These are phyloP conservation scores for Camelina hispida DNA, from an alignment of 345 rosid genomes.

Conservation along the genomic window DNA sequence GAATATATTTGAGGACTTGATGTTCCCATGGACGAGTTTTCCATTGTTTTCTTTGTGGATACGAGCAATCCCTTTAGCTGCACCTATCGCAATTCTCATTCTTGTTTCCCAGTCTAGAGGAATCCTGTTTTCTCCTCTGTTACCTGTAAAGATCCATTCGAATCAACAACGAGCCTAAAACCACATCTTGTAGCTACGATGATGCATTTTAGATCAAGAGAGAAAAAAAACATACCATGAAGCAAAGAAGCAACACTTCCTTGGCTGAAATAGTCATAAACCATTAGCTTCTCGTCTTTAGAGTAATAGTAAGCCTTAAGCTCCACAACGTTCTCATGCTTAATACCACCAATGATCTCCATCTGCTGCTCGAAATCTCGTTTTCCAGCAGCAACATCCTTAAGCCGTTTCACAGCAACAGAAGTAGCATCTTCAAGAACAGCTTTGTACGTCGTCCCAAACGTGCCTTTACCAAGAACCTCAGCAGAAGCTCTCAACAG, in stretches of 20 bases:
- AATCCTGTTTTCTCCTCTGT: conserved; percentile 66
- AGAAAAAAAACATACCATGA: conserved; percentile 63
- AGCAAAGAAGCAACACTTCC: conserved; percentile 82
- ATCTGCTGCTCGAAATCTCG: conserved; percentile 96
- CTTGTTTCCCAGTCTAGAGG: conserved; percentile 86
- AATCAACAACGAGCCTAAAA: neutral
- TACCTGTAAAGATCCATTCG: conserved; percentile 40
- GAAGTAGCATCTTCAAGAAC: conserved; percentile 54
- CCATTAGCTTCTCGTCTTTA: conserved; percentile 96
- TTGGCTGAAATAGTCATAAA: conserved; percentile 69
- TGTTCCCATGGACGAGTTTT: conserved; percentile 86
- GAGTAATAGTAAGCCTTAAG: conserved; percentile 92
- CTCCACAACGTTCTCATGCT: conserved; percentile 86
- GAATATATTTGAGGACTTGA: conserved; percentile 90
- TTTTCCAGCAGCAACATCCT: conserved; percentile 87
- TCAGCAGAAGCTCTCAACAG: conserved; percentile 96
- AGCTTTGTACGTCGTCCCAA: conserved; percentile 90
- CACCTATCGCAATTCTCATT: conserved; percentile 84
- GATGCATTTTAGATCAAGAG: neutral
- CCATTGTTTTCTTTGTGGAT: conserved; percentile 74
- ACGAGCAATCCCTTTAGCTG: conserved; percentile 81
- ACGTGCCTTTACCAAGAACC: conserved; percentile 96
- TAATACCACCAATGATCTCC: conserved; percentile 83
- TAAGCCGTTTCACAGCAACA: conserved; percentile 92
- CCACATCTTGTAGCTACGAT: neutral